Conservation (phyloP, 176 grass and related monocot genomes). For the Pontederia crassipes region DNA sequence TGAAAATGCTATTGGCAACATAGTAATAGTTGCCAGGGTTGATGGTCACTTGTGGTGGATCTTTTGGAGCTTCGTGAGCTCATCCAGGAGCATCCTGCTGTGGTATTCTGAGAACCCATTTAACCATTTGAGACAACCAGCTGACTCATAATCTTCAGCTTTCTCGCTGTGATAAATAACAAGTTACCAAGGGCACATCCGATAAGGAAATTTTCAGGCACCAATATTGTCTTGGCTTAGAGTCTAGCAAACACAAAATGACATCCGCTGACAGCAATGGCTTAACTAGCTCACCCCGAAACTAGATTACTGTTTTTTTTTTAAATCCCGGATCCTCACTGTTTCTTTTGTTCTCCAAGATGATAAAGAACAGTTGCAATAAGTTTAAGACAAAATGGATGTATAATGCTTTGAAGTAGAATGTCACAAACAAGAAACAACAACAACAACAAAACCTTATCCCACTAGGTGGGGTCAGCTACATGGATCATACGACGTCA, state of each 20-base stretch:
- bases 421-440: no score
- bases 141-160: slow-evolving; percentile 3
- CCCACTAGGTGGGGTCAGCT: no score
- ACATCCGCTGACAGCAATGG: background rate
- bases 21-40: slow-evolving; percentile 26
- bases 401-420: no score
- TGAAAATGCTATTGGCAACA: background rate
- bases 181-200: slow-evolving; percentile 10
- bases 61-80: background rate
- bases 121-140: slow-evolving; percentile 23
- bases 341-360: no score
- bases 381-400: no score
- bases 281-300: background rate
- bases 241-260: background rate
- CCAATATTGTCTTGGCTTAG: slow-evolving; percentile 12
- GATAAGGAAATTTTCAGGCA: slow-evolving; percentile 3
- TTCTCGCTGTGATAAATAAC: slow-evolving; percentile 5
- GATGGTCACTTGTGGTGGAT: background rate
- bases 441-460: no score
- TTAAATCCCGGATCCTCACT: slow-evolving; percentile 8
- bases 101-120: slow-evolving; percentile 29
- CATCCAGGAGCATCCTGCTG: slow-evolving; percentile 7
- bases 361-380: no score
- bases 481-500: no score
- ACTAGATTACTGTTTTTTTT: no score